Conservation (phyloP, 148 eudicot species). For the Rheum nobile region DNA sequence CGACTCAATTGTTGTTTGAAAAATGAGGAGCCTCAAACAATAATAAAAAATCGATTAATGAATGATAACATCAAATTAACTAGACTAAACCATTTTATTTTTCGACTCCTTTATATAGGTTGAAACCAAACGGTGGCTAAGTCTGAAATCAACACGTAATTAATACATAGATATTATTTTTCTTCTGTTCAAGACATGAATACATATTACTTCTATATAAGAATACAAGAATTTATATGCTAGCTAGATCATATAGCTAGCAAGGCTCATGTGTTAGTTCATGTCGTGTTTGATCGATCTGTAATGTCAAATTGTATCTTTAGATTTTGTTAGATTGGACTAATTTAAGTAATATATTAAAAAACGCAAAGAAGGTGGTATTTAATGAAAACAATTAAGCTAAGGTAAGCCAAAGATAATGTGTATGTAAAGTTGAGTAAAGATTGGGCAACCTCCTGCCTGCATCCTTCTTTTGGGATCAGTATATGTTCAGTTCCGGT, state of each 20-base stretch:
- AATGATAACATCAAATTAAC: no score
- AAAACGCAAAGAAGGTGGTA: constrained; percentile 9
- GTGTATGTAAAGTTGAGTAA: constrained; percentile 30
- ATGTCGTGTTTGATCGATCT: not conserved
- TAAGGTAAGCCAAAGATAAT: constrained; percentile 1
- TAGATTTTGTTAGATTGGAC: not conserved
- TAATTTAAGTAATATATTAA: not conserved
- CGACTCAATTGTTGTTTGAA: no score
- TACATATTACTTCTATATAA: no score
- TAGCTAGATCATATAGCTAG: not conserved
- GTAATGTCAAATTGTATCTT: not conserved
- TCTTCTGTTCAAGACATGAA: no score
- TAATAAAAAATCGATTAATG: no score
- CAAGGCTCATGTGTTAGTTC: not conserved
- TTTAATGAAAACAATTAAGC: constrained; percentile 11
- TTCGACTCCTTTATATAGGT: no score
- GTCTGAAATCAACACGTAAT: no score
- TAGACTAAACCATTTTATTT: no score
- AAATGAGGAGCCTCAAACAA: not conserved
- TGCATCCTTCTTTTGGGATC: constrained; percentile 5
- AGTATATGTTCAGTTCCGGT: constrained; percentile 21
- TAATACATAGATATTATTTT: no score
- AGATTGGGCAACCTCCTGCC: constrained; percentile 37
- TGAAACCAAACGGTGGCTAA: no score
- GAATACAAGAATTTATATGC: not conserved